These are phyloP conservation scores for Orbilia javanica DNA, from an alignment of 2,329 filamentous ascomycete species.

Conservation along the genomic window DNA sequence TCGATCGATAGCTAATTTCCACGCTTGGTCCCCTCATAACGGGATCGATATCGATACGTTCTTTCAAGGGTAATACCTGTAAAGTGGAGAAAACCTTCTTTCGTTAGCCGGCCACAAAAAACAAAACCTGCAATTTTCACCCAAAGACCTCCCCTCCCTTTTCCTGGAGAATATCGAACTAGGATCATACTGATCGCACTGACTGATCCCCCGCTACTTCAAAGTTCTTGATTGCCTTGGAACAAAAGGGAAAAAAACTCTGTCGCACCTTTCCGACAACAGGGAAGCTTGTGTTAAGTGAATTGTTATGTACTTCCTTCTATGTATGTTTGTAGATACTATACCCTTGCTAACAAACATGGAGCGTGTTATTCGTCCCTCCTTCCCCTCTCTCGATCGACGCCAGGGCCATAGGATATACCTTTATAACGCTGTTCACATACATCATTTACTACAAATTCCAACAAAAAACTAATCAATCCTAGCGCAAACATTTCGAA, in stretches of 20 bases:
- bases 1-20: constrained; percentile 6
- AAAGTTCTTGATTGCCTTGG: neutral
- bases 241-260: neutral
- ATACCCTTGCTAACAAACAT: constrained; percentile 7
- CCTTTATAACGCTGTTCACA: neutral
- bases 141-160: constrained; percentile 11
- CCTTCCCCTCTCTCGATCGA: constrained; percentile 14
- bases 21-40: constrained; percentile 26
- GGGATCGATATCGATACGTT: neutral
- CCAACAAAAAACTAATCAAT: no score
- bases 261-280: constrained; percentile 57
- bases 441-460: constrained; percentile 20
- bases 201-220: constrained; percentile 2
- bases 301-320: neutral
- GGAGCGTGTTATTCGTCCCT: constrained; percentile 9
- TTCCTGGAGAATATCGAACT: neutral
- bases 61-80: constrained; percentile 42
- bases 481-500: no score
- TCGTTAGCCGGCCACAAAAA: neutral
- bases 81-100: constrained; percentile 32
- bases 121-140: neutral
- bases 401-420: constrained; percentile 17
- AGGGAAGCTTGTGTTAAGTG: constrained; percentile 29
- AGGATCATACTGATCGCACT: neutral
- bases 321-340: neutral